A percentile compares a stretch with the other conserved stretches of the same genome.
Evolutionary conservation across 208 protist genomes (phyloP).

Genomic region (Strigomonas galati): DNA sequence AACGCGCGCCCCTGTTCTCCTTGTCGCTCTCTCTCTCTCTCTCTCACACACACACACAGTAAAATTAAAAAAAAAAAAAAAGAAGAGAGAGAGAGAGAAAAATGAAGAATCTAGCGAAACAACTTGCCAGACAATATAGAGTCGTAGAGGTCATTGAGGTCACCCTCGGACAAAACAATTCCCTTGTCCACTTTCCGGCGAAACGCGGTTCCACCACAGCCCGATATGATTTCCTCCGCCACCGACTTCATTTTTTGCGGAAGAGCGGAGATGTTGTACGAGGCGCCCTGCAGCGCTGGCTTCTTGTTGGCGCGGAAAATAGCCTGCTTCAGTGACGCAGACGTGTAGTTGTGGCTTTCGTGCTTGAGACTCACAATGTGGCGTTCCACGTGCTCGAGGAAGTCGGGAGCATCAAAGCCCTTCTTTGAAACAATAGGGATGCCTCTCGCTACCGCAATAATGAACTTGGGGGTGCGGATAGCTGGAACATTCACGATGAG

Average conservation of each 20-base stretch:
- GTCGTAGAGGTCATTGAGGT: slow-evolving; percentile 66
- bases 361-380: slow-evolving; percentile 1
- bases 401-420: slow-evolving; percentile 45
- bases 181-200: slow-evolving; percentile 20
- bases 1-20: too few species aligned
- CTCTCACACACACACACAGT: too few species aligned
- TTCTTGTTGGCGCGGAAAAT: slow-evolving; percentile 31
- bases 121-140: slow-evolving; percentile 28
- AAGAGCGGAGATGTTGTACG: slow-evolving; percentile 39
- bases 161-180: slow-evolving; percentile 30
- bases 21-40: too few species aligned
- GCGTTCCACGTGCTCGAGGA: slow-evolving; percentile 6
- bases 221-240: slow-evolving; percentile 61
- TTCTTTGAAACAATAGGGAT: slow-evolving; percentile 67
- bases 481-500: slow-evolving; percentile 62
- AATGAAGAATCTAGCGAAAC: slow-evolving; percentile 9
- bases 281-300: slow-evolving; percentile 39
- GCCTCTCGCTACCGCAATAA: slow-evolving; percentile 72
- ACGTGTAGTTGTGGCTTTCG: slow-evolving; percentile 36
- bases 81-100: slow-evolving; percentile 11
- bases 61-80: slow-evolving; percentile 19
- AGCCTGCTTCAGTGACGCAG: slow-evolving; percentile 33
- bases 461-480: slow-evolving; percentile 80
- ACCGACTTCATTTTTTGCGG: slow-evolving; percentile 36
- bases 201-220: slow-evolving; percentile 52